These are phyloP conservation scores for Yamadazyma sp. DNA, from an alignment of 805 yeast species.

Conservation along the genomic window DNA sequence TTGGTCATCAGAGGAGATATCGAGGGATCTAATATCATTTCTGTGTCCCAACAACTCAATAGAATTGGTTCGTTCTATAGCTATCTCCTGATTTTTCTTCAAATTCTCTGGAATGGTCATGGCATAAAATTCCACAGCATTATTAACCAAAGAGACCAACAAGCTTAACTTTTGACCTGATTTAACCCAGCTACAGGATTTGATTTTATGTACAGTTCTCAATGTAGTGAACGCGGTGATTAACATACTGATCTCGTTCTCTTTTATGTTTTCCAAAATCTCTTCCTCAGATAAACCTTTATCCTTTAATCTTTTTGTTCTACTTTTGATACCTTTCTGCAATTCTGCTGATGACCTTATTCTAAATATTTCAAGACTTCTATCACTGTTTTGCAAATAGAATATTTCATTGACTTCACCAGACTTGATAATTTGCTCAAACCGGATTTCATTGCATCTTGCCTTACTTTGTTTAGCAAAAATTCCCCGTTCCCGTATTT, in stretches of 20 bases:
- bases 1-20: slow-evolving; percentile 77
- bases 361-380: slow-evolving; percentile 77
- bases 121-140: slow-evolving; percentile 69
- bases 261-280: slow-evolving; percentile 41
- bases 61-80: slow-evolving; percentile 49
- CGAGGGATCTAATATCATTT: slow-evolving; percentile 81
- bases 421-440: slow-evolving; percentile 32
- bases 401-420: slow-evolving; percentile 49
- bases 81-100: slow-evolving; percentile 48
- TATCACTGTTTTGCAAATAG: slow-evolving; percentile 75
- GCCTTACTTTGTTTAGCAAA: slow-evolving; percentile 76
- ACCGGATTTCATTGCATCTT: slow-evolving; percentile 61
- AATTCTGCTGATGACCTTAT: slow-evolving; percentile 76
- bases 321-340: slow-evolving; percentile 68
- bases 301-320: slow-evolving; percentile 75
- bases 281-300: slow-evolving; percentile 63
- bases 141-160: slow-evolving; percentile 65
- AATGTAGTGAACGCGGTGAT: slow-evolving; percentile 69
- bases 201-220: slow-evolving; percentile 63
- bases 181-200: slow-evolving; percentile 64
- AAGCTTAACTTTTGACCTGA: slow-evolving; percentile 55
- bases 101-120: slow-evolving; percentile 55
- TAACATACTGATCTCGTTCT: slow-evolving; percentile 54
- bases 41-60: slow-evolving; percentile 86
- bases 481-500: slow-evolving; percentile 56